Percentiles rank a stretch among this genome's conserved stretches.
phyloP scores from a whole-genome alignment of 2,329 filamentous ascomycete species.

The Exophiala sp. region DNA sequence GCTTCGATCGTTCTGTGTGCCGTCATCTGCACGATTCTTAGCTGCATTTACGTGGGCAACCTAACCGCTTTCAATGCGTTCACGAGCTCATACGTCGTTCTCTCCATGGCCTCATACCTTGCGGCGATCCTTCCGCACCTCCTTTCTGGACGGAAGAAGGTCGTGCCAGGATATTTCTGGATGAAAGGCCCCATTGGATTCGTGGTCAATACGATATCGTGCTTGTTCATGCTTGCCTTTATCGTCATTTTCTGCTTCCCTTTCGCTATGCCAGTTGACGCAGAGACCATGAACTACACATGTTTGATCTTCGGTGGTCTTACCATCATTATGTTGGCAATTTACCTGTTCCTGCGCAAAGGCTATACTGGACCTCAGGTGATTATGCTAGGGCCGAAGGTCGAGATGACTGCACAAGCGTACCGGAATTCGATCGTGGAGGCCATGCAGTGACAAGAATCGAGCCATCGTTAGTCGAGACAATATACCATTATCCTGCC shows the following conservation, averaged over 20 bases:
- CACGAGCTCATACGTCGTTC: constrained; percentile 55
- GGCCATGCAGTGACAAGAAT: too few species aligned
- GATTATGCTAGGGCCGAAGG: constrained; percentile 6
- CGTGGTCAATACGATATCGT: constrained; percentile 47
- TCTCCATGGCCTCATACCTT: constrained; percentile 56
- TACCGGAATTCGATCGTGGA: constrained; percentile 6
- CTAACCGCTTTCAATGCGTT: constrained; percentile 53
- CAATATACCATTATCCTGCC: too few species aligned
- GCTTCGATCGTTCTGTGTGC: constrained; percentile 47
- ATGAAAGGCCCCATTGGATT: constrained; percentile 49
- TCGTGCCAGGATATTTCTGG: constrained; percentile 51
- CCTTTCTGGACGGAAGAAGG: constrained; percentile 48
- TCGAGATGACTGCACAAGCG: constrained; percentile 11
- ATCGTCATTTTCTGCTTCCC: constrained; percentile 59
- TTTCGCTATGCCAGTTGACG: constrained; percentile 43
- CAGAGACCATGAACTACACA: constrained; percentile 52
- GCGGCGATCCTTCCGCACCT: constrained; percentile 51
- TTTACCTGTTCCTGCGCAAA: constrained; percentile 32
- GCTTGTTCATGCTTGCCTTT: constrained; percentile 53
- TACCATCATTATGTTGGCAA: constrained; percentile 33
- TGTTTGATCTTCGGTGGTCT: constrained; percentile 51
- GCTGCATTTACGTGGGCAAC: constrained; percentile 46
- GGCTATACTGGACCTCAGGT: constrained; percentile 8
- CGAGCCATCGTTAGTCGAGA: not conserved
- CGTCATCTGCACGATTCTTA: constrained; percentile 48